Evolutionary conservation across 495 filamentous ascomycete genomes (phyloP), one percentile per base, ranked within the genome.

Genomic region (Viridothelium virens): DNA sequence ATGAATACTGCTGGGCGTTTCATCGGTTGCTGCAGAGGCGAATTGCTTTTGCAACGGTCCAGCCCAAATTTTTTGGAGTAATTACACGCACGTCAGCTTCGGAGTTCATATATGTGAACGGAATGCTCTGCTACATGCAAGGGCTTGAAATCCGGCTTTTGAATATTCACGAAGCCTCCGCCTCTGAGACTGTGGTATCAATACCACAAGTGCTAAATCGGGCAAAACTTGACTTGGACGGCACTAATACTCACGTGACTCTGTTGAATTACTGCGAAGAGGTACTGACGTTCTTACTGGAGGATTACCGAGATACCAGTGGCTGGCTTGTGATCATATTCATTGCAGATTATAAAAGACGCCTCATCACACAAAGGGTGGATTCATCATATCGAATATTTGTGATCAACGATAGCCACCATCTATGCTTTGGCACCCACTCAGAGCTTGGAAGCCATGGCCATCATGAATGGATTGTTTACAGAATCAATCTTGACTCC

Each of bases 351-450:
- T 3, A 59, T 36, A 36, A 34, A 6, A 9, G 69, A 61, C 10
- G 66, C 68, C 33, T 34, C 68, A 39, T 65, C 66, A 1, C 70
- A 61, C 12, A 59, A 63, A 4, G 77, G 75, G 9, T 63, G 84
- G 33, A 72, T 86, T 1, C 69, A 79, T 10, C 69, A 73, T 1
- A 73, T 76, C 2, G 74, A 63, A 3, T 47, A 31, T 41, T 70
- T 89, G 7, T 75, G 76, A 1, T 80, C 81, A 5, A 79, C 77
- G 16, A 72, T 80, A 38, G 84, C 83, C 70, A 73, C 2, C 87
- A 84, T 71, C 79, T 93, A 18, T 91, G 84, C 75, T 91, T 85
- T 70, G 89, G 87, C 9, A 86, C 83, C 2, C 81, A 86, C 70
- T 83, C 81, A 0, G 80, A 79, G 37, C 69, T 77, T 37, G 82